A percentile compares a stretch with the other conserved stretches of the same genome.
Evolutionary conservation across 2,329 filamentous ascomycete species (phyloP).

Genomic region (Mariannaea sp.): DNA sequence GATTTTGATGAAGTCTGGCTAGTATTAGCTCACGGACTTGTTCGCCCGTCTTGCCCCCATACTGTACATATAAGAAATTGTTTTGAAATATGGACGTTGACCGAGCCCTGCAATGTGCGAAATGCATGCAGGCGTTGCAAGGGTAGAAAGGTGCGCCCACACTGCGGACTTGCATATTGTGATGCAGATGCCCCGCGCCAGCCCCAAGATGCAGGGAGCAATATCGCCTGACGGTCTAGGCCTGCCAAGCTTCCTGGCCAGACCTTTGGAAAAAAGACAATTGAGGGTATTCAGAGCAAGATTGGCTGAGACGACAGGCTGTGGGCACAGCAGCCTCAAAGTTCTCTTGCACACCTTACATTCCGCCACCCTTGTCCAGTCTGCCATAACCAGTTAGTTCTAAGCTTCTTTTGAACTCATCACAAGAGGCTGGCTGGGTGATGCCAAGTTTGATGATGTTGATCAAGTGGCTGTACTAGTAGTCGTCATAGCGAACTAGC

Average conservation of each 20-base stretch:
- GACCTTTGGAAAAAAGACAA: constrained; percentile 10
- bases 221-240: constrained; percentile 25
- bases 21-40: constrained; percentile 13
- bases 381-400: background rate
- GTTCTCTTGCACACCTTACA: constrained; percentile 1
- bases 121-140: constrained; percentile 23
- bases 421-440: constrained; percentile 2
- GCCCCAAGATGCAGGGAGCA: constrained; percentile 9
- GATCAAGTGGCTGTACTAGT: background rate
- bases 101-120: constrained; percentile 28
- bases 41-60: constrained; percentile 14
- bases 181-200: constrained; percentile 17
- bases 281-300: constrained; percentile 9
- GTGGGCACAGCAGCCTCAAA: background rate
- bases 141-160: constrained; percentile 19
- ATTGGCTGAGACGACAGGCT: constrained; percentile 6
- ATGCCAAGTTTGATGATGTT: background rate
- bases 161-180: constrained; percentile 28
- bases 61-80: background rate
- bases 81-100: constrained; percentile 20
- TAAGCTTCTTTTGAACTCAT: background rate
- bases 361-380: constrained; percentile 26
- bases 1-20: constrained; percentile 2
- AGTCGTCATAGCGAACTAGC: constrained; percentile 25
- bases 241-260: constrained; percentile 18